Percentiles rank a stretch among this genome's conserved stretches.
phyloP scores from a whole-genome alignment of 257 asterid genomes.

The Solanum appendiculatum region DNA sequence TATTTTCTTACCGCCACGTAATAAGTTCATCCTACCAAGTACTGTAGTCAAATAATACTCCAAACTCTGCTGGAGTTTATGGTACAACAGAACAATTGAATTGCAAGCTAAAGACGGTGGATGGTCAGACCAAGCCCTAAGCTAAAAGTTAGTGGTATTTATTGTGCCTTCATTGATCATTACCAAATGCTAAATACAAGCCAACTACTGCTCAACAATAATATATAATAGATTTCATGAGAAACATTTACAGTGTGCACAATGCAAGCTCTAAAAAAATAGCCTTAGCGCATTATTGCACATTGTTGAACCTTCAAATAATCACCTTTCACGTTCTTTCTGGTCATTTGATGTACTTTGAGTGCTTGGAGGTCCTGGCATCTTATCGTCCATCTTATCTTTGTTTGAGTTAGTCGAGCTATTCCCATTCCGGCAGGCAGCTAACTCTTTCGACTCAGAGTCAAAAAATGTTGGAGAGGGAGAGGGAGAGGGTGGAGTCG shows the following conservation, averaged over 20 bases:
- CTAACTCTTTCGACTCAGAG: slow-evolving; percentile 16
- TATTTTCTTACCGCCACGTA: neutral
- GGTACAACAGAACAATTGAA: neutral
- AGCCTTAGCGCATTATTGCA: slow-evolving; percentile 19
- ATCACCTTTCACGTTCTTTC: slow-evolving; percentile 5
- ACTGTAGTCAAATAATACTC: neutral
- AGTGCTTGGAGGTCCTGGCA: slow-evolving; percentile 3
- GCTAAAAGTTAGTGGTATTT: neutral
- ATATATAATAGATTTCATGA: neutral
- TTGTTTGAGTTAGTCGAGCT: neutral
- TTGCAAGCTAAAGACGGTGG: neutral
- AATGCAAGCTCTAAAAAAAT: slow-evolving; percentile 26
- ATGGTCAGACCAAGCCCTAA: neutral
- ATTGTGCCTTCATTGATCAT: neutral
- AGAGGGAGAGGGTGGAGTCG: slow-evolving; percentile 8
- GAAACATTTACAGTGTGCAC: slow-evolving; percentile 2
- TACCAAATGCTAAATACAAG: neutral
- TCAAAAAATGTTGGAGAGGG: slow-evolving; percentile 1
- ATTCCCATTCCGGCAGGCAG: slow-evolving; percentile 15
- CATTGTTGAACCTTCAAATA: neutral
- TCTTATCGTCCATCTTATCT: slow-evolving; percentile 20
- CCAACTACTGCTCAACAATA: neutral
- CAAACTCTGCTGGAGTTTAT: neutral
- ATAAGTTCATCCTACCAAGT: neutral
- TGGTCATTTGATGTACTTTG: slow-evolving; percentile 8